Evolutionary conservation across 352 stramenopile genomes (phyloP), one percentile per base, ranked within the genome.

Genomic region (Phytophthora crassamura): DNA sequence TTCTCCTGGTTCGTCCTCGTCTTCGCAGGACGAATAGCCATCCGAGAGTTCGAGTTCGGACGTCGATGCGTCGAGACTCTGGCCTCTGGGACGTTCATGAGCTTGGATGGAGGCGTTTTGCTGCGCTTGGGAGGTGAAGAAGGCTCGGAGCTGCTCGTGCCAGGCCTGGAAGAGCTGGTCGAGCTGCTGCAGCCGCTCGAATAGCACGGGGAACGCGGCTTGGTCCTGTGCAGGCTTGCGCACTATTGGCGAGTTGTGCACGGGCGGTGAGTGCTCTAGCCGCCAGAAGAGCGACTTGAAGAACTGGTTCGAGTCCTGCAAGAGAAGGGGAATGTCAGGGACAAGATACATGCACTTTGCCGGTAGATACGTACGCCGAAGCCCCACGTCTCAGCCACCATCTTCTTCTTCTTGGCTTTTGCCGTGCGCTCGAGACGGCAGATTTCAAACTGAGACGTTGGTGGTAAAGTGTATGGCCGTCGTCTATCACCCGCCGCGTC

Each of bases 91-190:
- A 4, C 25, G 25, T 30, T 30, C 25, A 30, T 4, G 3, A 30
- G 25, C 25, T 30, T 30, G 25, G 25, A 5, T 30, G 25, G 22
- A 7, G 14, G 20, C 47, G 32, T 16, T 20, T 48, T 60, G 56
- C 42, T 43, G 38, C 25, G 34, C 18, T 30, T 35, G 54, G 14
- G 34, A 28, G 0, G 51, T 56, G 55, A 71, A 71, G 30, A 71
- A 50, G 35, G 42, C 14, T 5, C 47, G 38, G 56, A 71, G 56
- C 49, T 71, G 63, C 7, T 67, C 56, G 42, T 71, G 63, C 63
- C 63, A 71, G n/a, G 56, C 49, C 51, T 71, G 63, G 56, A 71
- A 67, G 35, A 67, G 63, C 56, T 71, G 63, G n/a, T 71, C 63
- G 42, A 71, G 35, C 16, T 61, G 63, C 40, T 71, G 63, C 56